Evolutionary conservation across 768 basidiomycete genomes (phyloP), one percentile per base, ranked within the genome.

Genomic region (Suillus subalutaceus): DNA sequence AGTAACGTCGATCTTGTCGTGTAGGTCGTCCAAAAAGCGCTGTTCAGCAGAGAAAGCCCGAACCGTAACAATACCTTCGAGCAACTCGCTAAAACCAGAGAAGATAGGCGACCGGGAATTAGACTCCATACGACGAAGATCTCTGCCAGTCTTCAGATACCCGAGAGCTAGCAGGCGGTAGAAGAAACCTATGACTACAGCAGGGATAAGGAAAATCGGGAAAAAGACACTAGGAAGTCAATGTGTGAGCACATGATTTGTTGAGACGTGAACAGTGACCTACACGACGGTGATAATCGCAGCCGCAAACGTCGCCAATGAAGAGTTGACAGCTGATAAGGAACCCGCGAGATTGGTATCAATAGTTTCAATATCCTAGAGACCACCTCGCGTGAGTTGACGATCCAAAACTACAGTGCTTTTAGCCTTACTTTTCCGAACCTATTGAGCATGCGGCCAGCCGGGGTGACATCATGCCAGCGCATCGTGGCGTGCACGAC

Each of bases 61-160:
- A 50, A 97, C 92, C 6, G 94, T 95, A n/a, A 95, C 92, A 55
- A 96, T 92, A 30, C 94, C 94, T 62, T 95, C 92, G 23, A 97
- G 76, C 12, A 96, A 77, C 72, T 94, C 93, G 15, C 87, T 86
- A 68, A 94, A 95, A 64, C 90, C 91, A 8, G 90, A 90, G 77
- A 90, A 93, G 67, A 94, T 93, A 0, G 94, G 92, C 0, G 91
- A 92, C 15, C 93, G 84, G 1, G 90, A 87, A 70, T 93, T 96
- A 1, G 93, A 93, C 75, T 97, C 96, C 89, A 97, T 93, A 23
- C 96, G 85, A 65, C 94, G 85, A 23, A 97, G 79, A 72, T 96
- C 94, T 55, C 94, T 86, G 0, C 93, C 92, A 1, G 92, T 92
- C 70, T 88, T 88, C 62, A 92, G 79, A 74, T 93, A 93, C 1